Evolutionary conservation across 352 stramenopile species (phyloP).

Genomic region (Phytophthora rubi): DNA sequence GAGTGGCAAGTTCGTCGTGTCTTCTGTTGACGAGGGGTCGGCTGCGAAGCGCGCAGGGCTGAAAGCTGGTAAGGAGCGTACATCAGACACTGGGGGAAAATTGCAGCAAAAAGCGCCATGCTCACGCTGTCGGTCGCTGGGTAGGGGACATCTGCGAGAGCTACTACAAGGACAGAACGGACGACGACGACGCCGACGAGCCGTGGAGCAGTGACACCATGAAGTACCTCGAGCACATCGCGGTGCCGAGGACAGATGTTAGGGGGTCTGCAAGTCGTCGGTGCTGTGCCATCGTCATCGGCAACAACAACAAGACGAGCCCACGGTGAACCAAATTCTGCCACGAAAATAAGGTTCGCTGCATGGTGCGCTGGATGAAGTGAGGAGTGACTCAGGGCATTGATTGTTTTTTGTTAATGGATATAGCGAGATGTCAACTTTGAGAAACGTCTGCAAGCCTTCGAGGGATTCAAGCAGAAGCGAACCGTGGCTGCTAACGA

Average conservation of each 20-base stretch:
- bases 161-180: conserved; percentile 10
- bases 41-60: not conserved
- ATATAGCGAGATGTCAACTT: not conserved
- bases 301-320: not conserved
- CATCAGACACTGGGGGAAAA: too few relatives aligned
- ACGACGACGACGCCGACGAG: not conserved
- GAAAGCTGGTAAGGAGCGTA: not conserved
- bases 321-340: not conserved
- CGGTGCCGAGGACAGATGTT: not conserved
- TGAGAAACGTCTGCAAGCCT: not conserved
- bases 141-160: not conserved
- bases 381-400: not conserved
- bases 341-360: conserved; percentile 3
- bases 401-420: not conserved
- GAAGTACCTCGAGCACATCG: not conserved
- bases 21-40: not conserved
- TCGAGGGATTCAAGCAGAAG: not conserved
- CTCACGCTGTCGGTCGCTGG: not conserved
- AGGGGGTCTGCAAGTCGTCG: not conserved
- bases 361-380: not conserved
- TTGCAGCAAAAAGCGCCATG: not conserved
- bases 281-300: not conserved
- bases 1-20: conserved; percentile 1
- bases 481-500: not conserved
- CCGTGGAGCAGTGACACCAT: not conserved